phyloP scores from a whole-genome alignment of 1,139 yeast species.

The Sugiyamaella japonica region DNA sequence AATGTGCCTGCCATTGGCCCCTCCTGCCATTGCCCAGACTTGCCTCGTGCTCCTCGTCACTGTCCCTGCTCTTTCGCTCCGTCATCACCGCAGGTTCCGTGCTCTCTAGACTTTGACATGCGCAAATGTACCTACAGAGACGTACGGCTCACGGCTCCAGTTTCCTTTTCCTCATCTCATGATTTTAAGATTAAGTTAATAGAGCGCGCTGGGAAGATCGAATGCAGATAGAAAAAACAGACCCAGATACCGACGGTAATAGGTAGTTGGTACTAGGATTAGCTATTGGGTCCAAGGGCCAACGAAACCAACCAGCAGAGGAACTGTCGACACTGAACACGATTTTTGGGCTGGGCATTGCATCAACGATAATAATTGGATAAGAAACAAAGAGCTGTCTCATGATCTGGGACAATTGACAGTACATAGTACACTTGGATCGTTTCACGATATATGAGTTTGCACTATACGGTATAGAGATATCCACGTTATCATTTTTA shows the following conservation, averaged over 20 bases:
- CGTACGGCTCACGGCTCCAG: slow-evolving; percentile 3
- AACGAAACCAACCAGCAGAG: not conserved
- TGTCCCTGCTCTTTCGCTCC: no score
- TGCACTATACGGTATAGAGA: not conserved
- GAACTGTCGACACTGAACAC: no score
- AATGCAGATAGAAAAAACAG: slow-evolving; percentile 1
- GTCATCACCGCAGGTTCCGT: no score
- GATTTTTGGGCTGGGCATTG: no score
- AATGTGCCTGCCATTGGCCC: no score
- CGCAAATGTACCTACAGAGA: not conserved
- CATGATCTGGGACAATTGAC: no score
- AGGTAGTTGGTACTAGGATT: not conserved
- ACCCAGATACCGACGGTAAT: not conserved
- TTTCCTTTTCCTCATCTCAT: slow-evolving; percentile 11
- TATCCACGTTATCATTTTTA: not conserved
- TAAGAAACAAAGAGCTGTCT: no score
- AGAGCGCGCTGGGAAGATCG: not conserved
- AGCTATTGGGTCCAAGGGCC: not conserved
- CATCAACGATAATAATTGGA: no score
- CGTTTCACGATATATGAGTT: not conserved
- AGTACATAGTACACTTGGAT: not conserved
- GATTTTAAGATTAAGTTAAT: slow-evolving; percentile 15
- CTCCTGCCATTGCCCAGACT: no score
- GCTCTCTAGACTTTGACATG: no score
- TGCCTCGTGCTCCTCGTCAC: no score